Conservation (phyloP, 257 asterid genomes). For the Gentiana macrophylla region DNA sequence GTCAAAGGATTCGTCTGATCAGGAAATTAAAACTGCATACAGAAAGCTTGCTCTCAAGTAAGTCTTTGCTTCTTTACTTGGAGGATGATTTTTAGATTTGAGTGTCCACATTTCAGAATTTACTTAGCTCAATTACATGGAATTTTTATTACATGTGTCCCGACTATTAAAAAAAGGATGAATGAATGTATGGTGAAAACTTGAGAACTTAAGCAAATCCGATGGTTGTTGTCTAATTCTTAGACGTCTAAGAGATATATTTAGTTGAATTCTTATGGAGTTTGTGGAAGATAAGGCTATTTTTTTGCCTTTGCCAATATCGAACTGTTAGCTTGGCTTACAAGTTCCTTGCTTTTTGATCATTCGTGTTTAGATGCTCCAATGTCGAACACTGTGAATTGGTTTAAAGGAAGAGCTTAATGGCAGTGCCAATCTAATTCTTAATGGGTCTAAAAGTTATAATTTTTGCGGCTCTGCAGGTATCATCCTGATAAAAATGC, state of each 20-base stretch:
- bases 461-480: constrained; percentile 30
- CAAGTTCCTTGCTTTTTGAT: neutral
- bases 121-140: no score
- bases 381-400: neutral
- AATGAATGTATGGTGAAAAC: no score
- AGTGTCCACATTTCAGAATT: no score
- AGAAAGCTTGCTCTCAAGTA: constrained; percentile 98
- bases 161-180: no score
- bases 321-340: neutral
- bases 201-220: no score
- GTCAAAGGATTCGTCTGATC: constrained; percentile 81
- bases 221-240: no score
- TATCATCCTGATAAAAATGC: constrained; percentile 99
- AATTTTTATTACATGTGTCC: no score
- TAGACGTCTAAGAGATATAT: no score
- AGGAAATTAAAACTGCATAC: constrained; percentile 94
- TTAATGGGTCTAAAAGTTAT: neutral
- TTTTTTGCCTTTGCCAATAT: neutral
- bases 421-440: no score
- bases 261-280: no score
- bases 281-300: neutral
- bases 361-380: neutral
- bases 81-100: neutral
- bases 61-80: constrained; percentile 11
- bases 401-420: no score